phyloP scores from a whole-genome alignment of 495 filamentous ascomycete genomes.

The Xylaria sp. region DNA sequence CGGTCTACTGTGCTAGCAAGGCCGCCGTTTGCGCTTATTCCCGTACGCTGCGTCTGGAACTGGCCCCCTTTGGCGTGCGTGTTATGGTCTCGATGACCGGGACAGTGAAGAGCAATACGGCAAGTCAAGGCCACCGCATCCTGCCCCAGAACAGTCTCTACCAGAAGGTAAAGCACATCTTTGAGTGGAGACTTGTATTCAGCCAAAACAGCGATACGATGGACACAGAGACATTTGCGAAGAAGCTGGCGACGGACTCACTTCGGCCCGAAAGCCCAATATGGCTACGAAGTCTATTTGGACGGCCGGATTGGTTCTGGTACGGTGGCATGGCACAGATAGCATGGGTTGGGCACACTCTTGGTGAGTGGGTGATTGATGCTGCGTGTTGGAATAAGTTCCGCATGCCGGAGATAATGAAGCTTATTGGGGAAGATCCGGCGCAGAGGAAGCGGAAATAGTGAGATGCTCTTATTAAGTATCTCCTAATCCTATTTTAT shows the following conservation, averaged over 20 bases:
- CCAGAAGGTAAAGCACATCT: conserved; percentile 46
- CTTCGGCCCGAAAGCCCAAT: conserved; percentile 44
- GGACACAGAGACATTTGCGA: conserved; percentile 48
- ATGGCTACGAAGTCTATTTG: conserved; percentile 43
- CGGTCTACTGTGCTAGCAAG: conserved; percentile 62
- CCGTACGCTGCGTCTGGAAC: conserved; percentile 60
- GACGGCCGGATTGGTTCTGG: conserved; percentile 58
- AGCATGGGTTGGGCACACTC: conserved; percentile 44
- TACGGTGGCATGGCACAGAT: conserved; percentile 44
- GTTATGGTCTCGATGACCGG: conserved; percentile 60
- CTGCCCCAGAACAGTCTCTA: conserved; percentile 53
- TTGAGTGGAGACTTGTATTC: conserved; percentile 53
- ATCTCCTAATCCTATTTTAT: neutral
- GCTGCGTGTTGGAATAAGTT: conserved; percentile 46
- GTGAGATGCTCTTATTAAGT: neutral
- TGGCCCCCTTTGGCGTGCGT: conserved; percentile 61
- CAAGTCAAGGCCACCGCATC: conserved; percentile 44
- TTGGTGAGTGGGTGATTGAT: conserved; percentile 54
- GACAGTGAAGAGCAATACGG: conserved; percentile 55
- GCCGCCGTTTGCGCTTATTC: conserved; percentile 57
- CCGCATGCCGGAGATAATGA: conserved; percentile 47
- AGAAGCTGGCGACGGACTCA: conserved; percentile 45
- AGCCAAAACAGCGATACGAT: conserved; percentile 53
- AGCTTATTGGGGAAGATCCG: conserved; percentile 35
- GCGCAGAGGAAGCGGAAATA: conserved; percentile 41